These are phyloP conservation scores for Nothophoma quercina DNA, from an alignment of 2,329 filamentous ascomycete genomes.

Conservation along the genomic window DNA sequence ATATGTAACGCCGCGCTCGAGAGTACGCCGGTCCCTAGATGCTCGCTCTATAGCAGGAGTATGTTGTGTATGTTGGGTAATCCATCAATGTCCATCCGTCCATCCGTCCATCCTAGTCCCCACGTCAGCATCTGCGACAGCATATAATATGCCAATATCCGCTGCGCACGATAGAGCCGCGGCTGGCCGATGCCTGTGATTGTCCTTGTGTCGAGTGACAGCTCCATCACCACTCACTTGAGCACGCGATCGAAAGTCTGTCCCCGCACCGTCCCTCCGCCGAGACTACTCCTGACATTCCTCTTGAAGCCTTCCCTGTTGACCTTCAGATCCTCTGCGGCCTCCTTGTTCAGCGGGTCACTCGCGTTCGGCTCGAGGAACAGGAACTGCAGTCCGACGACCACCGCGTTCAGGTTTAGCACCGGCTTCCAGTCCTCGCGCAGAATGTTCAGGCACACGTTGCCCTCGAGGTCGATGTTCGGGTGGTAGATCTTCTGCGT, in stretches of 20 bases:
- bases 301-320: conserved; percentile 90
- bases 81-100: conserved; percentile 1
- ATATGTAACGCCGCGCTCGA: conserved; percentile 40
- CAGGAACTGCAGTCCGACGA: conserved; percentile 94
- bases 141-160: background rate
- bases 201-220: background rate
- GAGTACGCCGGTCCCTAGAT: conserved; percentile 36
- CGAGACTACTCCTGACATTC: conserved; percentile 86
- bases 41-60: conserved; percentile 24
- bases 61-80: conserved; percentile 7
- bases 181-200: background rate
- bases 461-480: conserved; percentile 97
- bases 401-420: conserved; percentile 93
- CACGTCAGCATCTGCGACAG: background rate
- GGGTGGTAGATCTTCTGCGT: conserved; percentile 99
- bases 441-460: conserved; percentile 96
- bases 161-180: background rate
- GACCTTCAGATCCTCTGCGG: conserved; percentile 85
- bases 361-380: conserved; percentile 98
- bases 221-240: conserved; percentile 58
- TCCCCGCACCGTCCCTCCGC: conserved; percentile 77
- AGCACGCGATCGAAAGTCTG: conserved; percentile 80
- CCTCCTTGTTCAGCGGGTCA: conserved; percentile 98
- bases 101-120: background rate
- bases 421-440: conserved; percentile 99